Percentiles rank a stretch among this genome's conserved stretches.
Conservation (phyloP, 257 asterid species). For the Avicennia marina region DNA sequence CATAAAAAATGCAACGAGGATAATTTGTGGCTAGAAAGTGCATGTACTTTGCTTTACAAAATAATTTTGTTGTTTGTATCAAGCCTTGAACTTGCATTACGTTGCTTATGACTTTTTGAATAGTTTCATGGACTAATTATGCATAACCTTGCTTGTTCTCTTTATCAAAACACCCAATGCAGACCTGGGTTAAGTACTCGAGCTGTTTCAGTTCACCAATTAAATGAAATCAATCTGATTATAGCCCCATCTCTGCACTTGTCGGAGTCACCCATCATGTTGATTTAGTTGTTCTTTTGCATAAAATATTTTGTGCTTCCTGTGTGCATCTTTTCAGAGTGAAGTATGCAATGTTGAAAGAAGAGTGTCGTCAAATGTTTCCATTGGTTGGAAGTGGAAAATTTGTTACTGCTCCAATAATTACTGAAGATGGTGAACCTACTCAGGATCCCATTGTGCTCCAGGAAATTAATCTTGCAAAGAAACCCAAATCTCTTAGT, state of each 20-base stretch:
- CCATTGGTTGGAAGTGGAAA: constrained; percentile 87
- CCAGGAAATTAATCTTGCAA: constrained; percentile 53
- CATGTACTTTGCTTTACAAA: background rate
- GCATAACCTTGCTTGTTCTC: too few species aligned
- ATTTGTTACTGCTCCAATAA: constrained; percentile 83
- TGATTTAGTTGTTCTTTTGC: too few species aligned
- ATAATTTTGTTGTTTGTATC: constrained; percentile 6
- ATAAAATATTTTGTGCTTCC: background rate
- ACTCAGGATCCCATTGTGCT: constrained; percentile 79
- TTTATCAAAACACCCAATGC: constrained; percentile 1
- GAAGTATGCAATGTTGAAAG: constrained; percentile 68
- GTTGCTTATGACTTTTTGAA: background rate
- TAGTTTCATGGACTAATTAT: too few species aligned
- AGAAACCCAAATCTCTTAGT: constrained; percentile 24
- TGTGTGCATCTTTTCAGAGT: constrained; percentile 45
- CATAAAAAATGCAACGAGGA: too few species aligned
- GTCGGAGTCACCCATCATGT: too few species aligned
- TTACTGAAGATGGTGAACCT: constrained; percentile 86
- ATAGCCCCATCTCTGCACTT: too few species aligned
- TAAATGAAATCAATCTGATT: too few species aligned
- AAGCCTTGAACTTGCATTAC: constrained; percentile 6
- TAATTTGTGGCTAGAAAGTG: too few species aligned
- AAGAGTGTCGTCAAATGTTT: constrained; percentile 76
- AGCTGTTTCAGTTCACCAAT: background rate
- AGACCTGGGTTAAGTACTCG: background rate